phyloP scores from a whole-genome alignment of 2,329 filamentous ascomycete species.

The Fusarium mangiferae region DNA sequence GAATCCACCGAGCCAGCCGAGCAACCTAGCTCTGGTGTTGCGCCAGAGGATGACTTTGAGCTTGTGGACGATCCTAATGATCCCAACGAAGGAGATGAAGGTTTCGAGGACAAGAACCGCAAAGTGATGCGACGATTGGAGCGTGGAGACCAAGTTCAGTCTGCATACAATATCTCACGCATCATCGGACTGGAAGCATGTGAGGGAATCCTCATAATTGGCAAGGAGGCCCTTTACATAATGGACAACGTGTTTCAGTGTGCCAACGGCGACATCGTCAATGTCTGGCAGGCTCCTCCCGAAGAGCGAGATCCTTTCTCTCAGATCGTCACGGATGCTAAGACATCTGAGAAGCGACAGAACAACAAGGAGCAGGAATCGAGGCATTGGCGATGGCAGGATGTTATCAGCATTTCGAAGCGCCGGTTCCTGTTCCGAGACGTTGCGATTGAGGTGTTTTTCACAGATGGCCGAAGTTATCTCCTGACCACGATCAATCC shows the following conservation, averaged over 20 bases:
- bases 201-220: slow-evolving; percentile 92
- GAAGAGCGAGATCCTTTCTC: slow-evolving; percentile 97
- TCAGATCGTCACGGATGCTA: slow-evolving; percentile 83
- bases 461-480: slow-evolving; percentile 95
- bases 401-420: slow-evolving; percentile 95
- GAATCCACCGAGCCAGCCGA: slow-evolving; percentile 34
- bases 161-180: slow-evolving; percentile 93
- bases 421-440: slow-evolving; percentile 94
- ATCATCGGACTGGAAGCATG: slow-evolving; percentile 93
- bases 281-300: slow-evolving; percentile 90
- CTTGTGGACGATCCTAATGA: slow-evolving; percentile 93
- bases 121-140: slow-evolving; percentile 96
- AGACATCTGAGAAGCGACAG: slow-evolving; percentile 69
- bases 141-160: slow-evolving; percentile 89
- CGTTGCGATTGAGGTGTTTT: slow-evolving; percentile 97
- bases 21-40: slow-evolving; percentile 38
- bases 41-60: slow-evolving; percentile 90
- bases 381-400: slow-evolving; percentile 91
- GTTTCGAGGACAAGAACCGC: slow-evolving; percentile 96
- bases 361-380: slow-evolving; percentile 77
- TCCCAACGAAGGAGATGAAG: slow-evolving; percentile 76
- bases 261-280: slow-evolving; percentile 94
- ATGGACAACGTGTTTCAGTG: slow-evolving; percentile 97
- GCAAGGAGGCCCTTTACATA: slow-evolving; percentile 91
- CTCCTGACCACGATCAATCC: slow-evolving; percentile 85